Base-by-base conservation (phyloP, 805 yeast species). In the Candida montana region DNA sequence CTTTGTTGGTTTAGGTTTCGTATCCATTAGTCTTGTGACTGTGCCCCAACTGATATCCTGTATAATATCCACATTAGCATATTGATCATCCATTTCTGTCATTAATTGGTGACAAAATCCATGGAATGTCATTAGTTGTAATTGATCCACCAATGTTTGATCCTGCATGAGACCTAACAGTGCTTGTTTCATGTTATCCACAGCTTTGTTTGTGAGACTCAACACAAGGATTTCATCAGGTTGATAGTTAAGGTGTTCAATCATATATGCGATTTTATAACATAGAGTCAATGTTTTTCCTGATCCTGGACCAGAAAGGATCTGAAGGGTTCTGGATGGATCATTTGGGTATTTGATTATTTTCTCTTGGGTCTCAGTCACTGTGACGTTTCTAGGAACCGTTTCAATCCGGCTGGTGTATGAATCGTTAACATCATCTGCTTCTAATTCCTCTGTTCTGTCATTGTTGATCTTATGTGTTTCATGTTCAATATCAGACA, bases 231-330 rank as follows among this genome's bases (percentile, higher is more conserved):
- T 72, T 39, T 80, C 77, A 3, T 65, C 57, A 0, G 89, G 86
- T 3, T 55, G 44, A 1, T 76, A 51, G 7, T 45, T 46, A 2
- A 59, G 59, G 11, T 62, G 44, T 1, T 56, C 46, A 5, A 82
- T 52, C 47, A 79, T 47, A 44, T 71, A 64, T 2, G 73, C 73
- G 0, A 83, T 66, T 45, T 84, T 66, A 24, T 70, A 64, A 5
- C 77, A 71, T 24, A 83, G 50, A 0, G 88, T 81, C 27, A 65
- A 63, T 0, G 89, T 81, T 52, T 83, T 83, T 2, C 91, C 90
- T 8, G 84, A 73, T 4, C 90, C 89, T 1, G 90, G 88, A 0
- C 88, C 88, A 0, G 89, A 84, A 8, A 69, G 63, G 2, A 83
- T 66, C 29, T 74, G 67, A 6, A 83, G 57, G 0, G 80, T 60